These are phyloP conservation scores for Phoenix dactylifera DNA, from an alignment of 176 grass and related monocot genomes.

Conservation along the genomic window DNA sequence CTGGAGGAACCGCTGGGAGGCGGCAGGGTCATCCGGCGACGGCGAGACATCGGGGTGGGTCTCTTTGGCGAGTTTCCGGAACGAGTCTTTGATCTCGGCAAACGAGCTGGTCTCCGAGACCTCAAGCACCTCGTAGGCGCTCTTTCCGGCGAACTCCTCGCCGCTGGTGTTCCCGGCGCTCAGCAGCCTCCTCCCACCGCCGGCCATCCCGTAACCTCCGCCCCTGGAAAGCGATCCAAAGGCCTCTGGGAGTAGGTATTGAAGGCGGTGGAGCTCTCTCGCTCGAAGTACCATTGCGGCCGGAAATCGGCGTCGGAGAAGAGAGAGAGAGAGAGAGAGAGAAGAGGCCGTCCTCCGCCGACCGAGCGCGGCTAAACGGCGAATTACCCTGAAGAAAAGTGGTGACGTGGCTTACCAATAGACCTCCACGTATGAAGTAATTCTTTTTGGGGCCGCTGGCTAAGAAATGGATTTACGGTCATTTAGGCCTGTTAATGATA, in stretches of 20 bases:
- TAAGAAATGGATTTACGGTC: no score
- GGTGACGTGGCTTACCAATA: no score
- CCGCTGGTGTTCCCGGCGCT: conserved; percentile 3
- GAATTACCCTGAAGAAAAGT: no score
- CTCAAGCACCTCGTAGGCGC: conserved; percentile 91
- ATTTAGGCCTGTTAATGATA: no score
- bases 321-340: no score
- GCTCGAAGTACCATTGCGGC: conserved; percentile 40
- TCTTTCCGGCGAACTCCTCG: conserved; percentile 37
- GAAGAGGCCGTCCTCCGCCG: no score
- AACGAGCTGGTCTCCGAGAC: conserved; percentile 55
- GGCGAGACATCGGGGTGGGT: conserved; percentile 73
- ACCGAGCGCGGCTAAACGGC: no score
- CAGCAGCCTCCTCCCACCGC: conserved; percentile 10
- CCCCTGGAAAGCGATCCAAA: background rate
- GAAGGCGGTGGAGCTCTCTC: conserved; percentile 31
- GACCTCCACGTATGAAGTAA: no score
- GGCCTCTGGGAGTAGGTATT: conserved; percentile 21
- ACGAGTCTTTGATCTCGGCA: conserved; percentile 79
- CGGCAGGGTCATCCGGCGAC: conserved; percentile 5
- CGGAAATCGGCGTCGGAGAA: no score
- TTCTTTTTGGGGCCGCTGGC: no score
- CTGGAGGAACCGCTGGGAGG: conserved; percentile 60
- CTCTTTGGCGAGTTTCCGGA: conserved; percentile 82
- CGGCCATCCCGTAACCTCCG: conserved; percentile 9